Evolutionary conservation across 139 green algal species (phyloP).

Genomic region (Klebsormidium nitens): DNA sequence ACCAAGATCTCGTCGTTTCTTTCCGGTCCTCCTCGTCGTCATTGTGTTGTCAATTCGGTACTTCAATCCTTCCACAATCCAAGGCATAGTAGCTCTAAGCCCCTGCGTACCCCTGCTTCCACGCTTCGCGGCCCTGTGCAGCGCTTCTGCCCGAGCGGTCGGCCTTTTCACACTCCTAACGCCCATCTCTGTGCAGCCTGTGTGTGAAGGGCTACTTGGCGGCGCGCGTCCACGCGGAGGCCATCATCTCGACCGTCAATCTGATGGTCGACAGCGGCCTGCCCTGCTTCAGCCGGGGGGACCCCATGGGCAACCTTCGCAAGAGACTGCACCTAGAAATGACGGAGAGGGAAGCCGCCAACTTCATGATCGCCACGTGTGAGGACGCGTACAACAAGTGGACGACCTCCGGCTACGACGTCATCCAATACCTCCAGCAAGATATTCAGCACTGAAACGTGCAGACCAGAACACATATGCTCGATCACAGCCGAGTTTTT

Average conservation of each 20-base stretch:
- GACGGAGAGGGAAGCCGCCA: slow-evolving; percentile 58
- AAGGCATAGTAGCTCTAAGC: too few relatives aligned
- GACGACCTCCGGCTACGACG: slow-evolving; percentile 88
- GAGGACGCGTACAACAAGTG: slow-evolving; percentile 87
- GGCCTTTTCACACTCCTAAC: too few relatives aligned
- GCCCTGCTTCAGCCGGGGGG: slow-evolving; percentile 68
- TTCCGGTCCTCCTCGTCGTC: too few relatives aligned
- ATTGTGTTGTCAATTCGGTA: too few relatives aligned
- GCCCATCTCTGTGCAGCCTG: slow-evolving; percentile 54
- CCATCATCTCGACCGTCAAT: slow-evolving; percentile 35
- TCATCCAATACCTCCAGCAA: slow-evolving; percentile 78
- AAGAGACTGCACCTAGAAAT: slow-evolving; percentile 68
- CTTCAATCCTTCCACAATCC: too few relatives aligned
- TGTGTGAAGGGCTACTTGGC: slow-evolving; percentile 79
- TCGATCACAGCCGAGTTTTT: too few relatives aligned
- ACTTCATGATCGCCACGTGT: slow-evolving; percentile 67
- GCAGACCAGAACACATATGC: background rate
- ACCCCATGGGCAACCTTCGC: slow-evolving; percentile 55
- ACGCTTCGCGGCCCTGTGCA: too few relatives aligned
- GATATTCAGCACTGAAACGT: slow-evolving; percentile 43
- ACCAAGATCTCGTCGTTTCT: too few relatives aligned
- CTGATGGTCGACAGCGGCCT: slow-evolving; percentile 57
- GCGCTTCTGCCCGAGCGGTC: too few relatives aligned
- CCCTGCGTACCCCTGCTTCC: too few relatives aligned
- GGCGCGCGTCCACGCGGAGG: slow-evolving; percentile 43